phyloP scores from a whole-genome alignment of 2,329 filamentous ascomycete species.

The Talaromyces sp. region DNA sequence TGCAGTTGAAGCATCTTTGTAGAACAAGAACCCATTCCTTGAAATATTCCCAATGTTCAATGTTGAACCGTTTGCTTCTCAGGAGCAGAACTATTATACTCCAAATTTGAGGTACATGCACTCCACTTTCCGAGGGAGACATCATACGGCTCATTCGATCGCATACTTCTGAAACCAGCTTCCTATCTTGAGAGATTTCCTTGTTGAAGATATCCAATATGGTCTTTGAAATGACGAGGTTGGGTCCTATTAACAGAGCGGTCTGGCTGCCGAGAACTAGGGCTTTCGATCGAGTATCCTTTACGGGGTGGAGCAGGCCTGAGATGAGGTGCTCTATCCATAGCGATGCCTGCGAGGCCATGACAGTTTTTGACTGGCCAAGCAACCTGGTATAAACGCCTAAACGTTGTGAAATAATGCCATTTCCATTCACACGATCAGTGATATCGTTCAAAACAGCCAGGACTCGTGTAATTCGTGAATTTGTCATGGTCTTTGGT shows the following conservation, averaged over 20 bases:
- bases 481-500: slow-evolving; percentile 67
- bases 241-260: slow-evolving; percentile 65
- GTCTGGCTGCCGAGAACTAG: slow-evolving; percentile 71
- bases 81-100: slow-evolving; percentile 76
- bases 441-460: slow-evolving; percentile 69
- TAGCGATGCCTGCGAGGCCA: slow-evolving; percentile 65
- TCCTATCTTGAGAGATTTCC: slow-evolving; percentile 52
- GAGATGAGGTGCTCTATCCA: slow-evolving; percentile 83
- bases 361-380: slow-evolving; percentile 65
- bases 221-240: slow-evolving; percentile 64
- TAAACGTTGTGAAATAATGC: slow-evolving; percentile 72
- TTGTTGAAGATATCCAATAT: slow-evolving; percentile 55
- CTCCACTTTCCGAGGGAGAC: slow-evolving; percentile 55
- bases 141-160: slow-evolving; percentile 67
- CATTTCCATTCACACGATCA: slow-evolving; percentile 72
- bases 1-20: slow-evolving; percentile 78
- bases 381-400: slow-evolving; percentile 76
- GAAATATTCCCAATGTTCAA: slow-evolving; percentile 68
- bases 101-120: slow-evolving; percentile 83
- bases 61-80: slow-evolving; percentile 56
- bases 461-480: slow-evolving; percentile 69
- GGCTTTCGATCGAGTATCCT: slow-evolving; percentile 71
- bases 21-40: slow-evolving; percentile 73
- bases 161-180: slow-evolving; percentile 67
- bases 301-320: slow-evolving; percentile 74